A percentile compares a stretch with the other conserved stretches of the same genome.
Conservation (phyloP, 805 yeast species). For the Saccharomycopsis lassenensis region DNA sequence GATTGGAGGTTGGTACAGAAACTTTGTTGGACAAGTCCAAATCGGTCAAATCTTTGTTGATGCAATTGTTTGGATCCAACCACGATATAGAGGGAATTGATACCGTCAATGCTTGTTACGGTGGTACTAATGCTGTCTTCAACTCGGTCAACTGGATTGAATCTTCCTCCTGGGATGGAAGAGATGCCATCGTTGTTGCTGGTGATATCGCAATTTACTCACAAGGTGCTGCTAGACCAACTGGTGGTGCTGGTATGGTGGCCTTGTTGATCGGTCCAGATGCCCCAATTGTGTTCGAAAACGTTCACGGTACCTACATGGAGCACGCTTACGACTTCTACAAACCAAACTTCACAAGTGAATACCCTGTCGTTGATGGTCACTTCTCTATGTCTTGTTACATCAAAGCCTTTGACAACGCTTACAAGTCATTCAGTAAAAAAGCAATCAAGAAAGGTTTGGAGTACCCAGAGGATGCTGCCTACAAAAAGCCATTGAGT, state of each 20-base stretch:
- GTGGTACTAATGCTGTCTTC: conserved; percentile 93
- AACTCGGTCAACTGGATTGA: conserved; percentile 95
- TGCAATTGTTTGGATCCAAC: conserved; percentile 87
- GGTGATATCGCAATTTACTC: conserved; percentile 98
- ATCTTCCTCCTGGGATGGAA: conserved; percentile 94
- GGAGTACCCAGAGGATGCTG: conserved; percentile 15
- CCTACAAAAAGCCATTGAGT: conserved; percentile 31
- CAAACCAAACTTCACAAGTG: conserved; percentile 93
- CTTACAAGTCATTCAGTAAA: conserved; percentile 72
- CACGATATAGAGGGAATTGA: conserved; percentile 92
- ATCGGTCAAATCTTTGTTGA: conserved; percentile 89
- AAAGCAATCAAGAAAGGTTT: conserved; percentile 51
- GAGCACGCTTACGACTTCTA: conserved; percentile 97
- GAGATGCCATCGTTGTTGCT: conserved; percentile 92
- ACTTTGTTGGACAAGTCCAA: conserved; percentile 94
- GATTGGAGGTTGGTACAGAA: conserved; percentile 98
- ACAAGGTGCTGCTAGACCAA: conserved; percentile 97
- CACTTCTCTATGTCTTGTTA: conserved; percentile 91
- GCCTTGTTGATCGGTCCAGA: conserved; percentile 95
- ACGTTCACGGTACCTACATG: conserved; percentile 85
- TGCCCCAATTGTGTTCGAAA: conserved; percentile 90
- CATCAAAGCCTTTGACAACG: conserved; percentile 82
- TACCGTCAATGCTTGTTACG: conserved; percentile 95
- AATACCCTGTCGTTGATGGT: conserved; percentile 96
- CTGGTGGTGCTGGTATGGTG: conserved; percentile 98